Base-by-base conservation (phyloP, 1,139 yeast genomes). In the Lodderomyces margitis region DNA sequence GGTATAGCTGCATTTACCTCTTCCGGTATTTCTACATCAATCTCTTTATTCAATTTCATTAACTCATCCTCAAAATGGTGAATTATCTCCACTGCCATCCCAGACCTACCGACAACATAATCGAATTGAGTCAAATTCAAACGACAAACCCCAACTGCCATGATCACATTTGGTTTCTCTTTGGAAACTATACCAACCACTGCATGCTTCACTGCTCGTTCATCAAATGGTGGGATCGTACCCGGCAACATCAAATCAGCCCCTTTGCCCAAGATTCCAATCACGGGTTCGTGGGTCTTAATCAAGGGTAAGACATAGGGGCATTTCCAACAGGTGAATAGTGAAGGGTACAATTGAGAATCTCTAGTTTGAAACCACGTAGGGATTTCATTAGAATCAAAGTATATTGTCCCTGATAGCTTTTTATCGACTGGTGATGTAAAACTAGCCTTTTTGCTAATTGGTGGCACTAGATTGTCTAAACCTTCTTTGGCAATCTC, bases 231-330 rank as follows among this genome's bases (percentile, higher is more conserved):
- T 0, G 88, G 86, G 5, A 86, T 69, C 2, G 92, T 80, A 0
- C 98, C 98, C 0, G 96, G 94, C 27, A 87, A 70, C 97, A 92
- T 91, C 53, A 92, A 69, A 58, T 91, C 84, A 0, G 98, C 97
- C 7, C 97, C 97, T 46, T 78, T 80, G 28, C 72, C 67, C 21
- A 89, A 62, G 43, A 77, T 77, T 39, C 66, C 59, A 15, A 91
- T 71, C 2, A 92, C 96, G 52, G 75, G 79, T 10, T 79, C 78
- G 57, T 87, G 92, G 0, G 97, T 91, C 42, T 67, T 61, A 3
- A 91, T 76, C 2, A 73, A 57, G 0, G 95, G 95, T 21, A 87
- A 53, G 8, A 88, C 45, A 46, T 65, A 75, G 0, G 92, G 89
- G 34, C 78, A 73, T 24, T 71, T 69, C 95, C 96, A 87, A 34